Base-by-base conservation (phyloP, 2,329 filamentous ascomycete species). In the Biscogniauxia sp. region DNA sequence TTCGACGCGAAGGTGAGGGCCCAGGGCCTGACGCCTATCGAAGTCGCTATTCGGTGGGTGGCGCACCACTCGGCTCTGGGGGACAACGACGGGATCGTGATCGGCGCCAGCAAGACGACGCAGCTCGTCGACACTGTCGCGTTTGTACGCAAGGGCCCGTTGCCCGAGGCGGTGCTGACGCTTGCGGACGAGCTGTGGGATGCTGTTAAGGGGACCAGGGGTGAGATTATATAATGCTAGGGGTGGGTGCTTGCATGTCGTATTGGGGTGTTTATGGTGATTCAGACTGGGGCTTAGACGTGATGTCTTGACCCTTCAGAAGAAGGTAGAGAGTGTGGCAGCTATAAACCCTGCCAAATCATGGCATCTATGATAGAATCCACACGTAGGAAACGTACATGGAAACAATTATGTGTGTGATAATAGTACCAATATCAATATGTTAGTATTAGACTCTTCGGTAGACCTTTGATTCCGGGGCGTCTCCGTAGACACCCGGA, bases 11-110 rank as follows among this genome's bases (percentile, higher is more conserved):
- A 65, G 23, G 68, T 67, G 7, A 61, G 60, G 20, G 65, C 68
- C 0, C 65, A 69, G 1, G 67, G 68, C 1, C 58, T 72, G n/a
- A 65, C 64, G 5, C 71, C 70, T 1, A 62, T 72, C 1, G 75
- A 78, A 59, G 72, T 77, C 3, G 71, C 72, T 20, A 63, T 75
- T 20, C 73, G 74, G 28, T 76, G 75, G 74, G 61, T 73, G 8
- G 66, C 67, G 13, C 72, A 73, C 59, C 71, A 76, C 59, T 76
- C 69, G 3, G 58, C 51, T 1, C 53, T 75, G 54, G 63, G 60
- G 11, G 67, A 69, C 5, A 65, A 68, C 5, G 66, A 76, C 20
- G 70, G 71, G 11, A 68, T 77, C 20, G 66, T 78, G 17, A 32
- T 78, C 5, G 75, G 76, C 0, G 74, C 75, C 2, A 76, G 74